Percentiles rank a stretch among this genome's conserved stretches.
Conservation (phyloP, 2,329 filamentous ascomycete genomes). For the Penicillium sp. region DNA sequence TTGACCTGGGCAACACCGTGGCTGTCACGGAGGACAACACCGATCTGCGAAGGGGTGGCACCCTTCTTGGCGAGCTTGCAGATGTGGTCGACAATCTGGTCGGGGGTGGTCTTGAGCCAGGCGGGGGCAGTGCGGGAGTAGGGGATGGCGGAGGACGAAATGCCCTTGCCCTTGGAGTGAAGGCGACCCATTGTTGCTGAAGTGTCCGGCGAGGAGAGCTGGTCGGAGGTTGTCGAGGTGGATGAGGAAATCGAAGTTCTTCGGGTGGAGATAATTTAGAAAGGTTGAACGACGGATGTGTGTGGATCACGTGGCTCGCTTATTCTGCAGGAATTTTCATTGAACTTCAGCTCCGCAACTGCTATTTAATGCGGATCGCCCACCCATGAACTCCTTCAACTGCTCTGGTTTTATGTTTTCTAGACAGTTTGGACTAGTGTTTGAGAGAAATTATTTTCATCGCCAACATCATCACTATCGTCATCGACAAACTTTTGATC, state of each 20-base stretch:
- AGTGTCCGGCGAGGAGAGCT: constrained; percentile 27
- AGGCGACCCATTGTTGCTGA: constrained; percentile 65
- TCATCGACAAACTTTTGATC: neutral
- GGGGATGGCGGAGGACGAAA: constrained; percentile 90
- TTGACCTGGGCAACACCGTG: constrained; percentile 98
- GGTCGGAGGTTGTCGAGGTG: constrained; percentile 35
- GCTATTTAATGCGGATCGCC: neutral
- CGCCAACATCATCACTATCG: neutral
- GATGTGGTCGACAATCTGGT: constrained; percentile 98
- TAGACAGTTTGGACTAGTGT: neutral
- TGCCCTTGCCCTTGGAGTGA: constrained; percentile 99
- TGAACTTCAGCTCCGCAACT: constrained; percentile 2
- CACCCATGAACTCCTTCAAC: neutral
- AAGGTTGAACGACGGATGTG: constrained; percentile 13
- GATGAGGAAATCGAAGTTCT: constrained; percentile 22
- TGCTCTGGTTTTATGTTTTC: constrained; percentile 1
- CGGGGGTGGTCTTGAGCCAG: constrained; percentile 98
- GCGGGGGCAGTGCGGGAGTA: constrained; percentile 91
- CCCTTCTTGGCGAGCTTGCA: constrained; percentile 99
- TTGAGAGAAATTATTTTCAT: neutral
- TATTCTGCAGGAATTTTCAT: constrained; percentile 20
- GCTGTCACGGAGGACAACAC: constrained; percentile 96
- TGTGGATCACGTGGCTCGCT: constrained; percentile 36
- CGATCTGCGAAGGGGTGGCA: constrained; percentile 96
- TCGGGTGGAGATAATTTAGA: constrained; percentile 12